These are phyloP conservation scores for Plantago coronopus DNA, from an alignment of 305 asterid genomes.

Conservation along the genomic window DNA sequence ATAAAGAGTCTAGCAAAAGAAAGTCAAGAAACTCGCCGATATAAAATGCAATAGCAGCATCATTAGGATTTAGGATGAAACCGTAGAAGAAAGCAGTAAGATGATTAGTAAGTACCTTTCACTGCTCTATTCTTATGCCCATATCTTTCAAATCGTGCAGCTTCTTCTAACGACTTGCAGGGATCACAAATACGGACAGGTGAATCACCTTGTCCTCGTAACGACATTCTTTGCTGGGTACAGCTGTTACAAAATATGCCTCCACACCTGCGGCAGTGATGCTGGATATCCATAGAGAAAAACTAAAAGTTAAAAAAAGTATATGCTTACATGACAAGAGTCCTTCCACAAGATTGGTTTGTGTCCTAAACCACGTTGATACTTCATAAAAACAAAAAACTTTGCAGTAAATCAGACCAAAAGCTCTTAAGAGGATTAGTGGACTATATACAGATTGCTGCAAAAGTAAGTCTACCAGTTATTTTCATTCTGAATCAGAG, in stretches of 20 bases:
- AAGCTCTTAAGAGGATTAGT: too few relatives aligned
- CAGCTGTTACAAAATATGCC: conserved; percentile 86
- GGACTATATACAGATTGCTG: neutral
- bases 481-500: neutral
- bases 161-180: conserved; percentile 88
- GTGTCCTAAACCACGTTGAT: neutral
- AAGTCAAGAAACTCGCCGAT: neutral
- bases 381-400: too few relatives aligned
- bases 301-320: conserved; percentile 24
- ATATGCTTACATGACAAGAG: neutral
- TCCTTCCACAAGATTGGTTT: conserved; percentile 1
- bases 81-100: neutral
- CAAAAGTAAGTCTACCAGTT: neutral
- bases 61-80: neutral
- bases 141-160: conserved; percentile 83
- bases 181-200: conserved; percentile 95
- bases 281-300: conserved; percentile 52
- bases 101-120: conserved; percentile 44
- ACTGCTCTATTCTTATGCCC: conserved; percentile 67
- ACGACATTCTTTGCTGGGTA: conserved; percentile 79
- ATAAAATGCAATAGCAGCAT: neutral
- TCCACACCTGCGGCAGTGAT: conserved; percentile 98
- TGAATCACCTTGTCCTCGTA: conserved; percentile 98
- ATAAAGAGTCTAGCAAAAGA: neutral
- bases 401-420: neutral